Evolutionary conservation across 495 filamentous ascomycete genomes (phyloP), one percentile per base, ranked within the genome.

Genomic region (Podospora didyma): DNA sequence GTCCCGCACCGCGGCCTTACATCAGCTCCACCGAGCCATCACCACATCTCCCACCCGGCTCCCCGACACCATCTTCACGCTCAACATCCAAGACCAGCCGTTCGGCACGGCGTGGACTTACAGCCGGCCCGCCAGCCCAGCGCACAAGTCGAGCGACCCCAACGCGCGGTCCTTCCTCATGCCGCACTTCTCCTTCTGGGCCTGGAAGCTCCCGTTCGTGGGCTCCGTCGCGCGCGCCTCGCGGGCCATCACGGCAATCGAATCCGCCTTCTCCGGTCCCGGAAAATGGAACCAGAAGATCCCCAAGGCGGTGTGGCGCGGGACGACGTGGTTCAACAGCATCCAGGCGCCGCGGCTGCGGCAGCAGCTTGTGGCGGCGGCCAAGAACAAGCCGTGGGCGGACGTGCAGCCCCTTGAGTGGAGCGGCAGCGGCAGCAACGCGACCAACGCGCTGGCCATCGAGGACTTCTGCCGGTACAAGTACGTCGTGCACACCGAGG

Each of bases 121-220:
- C 65, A 56, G 63, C 35, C 71, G 74, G 9, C 61, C 66, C 14
- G 70, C 72, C 1, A 69, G 75, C 64, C 68, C 74, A 0, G 60
- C 75, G 12, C 75, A 86, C 61, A 70, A 68, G 22, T 68, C 80
- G 4, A 73, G 77, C 0, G 64, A 75, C 54, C 46, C 65, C 2
- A 66, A 73, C 3, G 48, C 53, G 6, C 73, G 71, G 12, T 69
- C 77, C 49, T 92, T 89, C 83, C 63, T 89, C 3, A 88, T 92
- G 73, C 89, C 89, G 0, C 88, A 92, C 72, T 92, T 92, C 67
- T 81, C 83, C 57, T 89, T 86, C 75, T 92, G 86, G 86, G 74
- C 83, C 1, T 90, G 86, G 86, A 77, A 84, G 0, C 77, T 86
- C 44, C 74, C 82, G 28, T 74, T 80, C 54, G 76, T 89, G 42